A percentile compares a stretch with the other conserved stretches of the same genome.
These are phyloP conservation scores for Yamadazyma ubonensis DNA, from an alignment of 805 yeast species.

Conservation along the genomic window DNA sequence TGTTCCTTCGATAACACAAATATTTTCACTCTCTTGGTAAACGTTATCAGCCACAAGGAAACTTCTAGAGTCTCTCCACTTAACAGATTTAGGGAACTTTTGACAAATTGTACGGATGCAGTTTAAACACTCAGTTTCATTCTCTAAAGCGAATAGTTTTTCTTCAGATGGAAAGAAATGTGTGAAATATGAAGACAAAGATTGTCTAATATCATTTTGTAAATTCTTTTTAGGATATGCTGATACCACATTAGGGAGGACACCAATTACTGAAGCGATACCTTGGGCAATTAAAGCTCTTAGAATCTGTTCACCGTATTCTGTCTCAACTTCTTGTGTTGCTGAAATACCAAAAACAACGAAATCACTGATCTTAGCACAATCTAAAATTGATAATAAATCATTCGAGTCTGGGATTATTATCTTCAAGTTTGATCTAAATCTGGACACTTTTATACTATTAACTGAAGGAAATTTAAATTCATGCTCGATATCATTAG, in stretches of 20 bases:
- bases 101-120: conserved; percentile 78
- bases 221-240: conserved; percentile 72
- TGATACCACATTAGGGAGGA: conserved; percentile 67
- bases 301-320: conserved; percentile 83
- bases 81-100: conserved; percentile 77
- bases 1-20: conserved; percentile 70
- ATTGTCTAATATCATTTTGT: conserved; percentile 59
- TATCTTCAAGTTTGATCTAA: conserved; percentile 72
- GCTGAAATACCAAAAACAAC: conserved; percentile 91
- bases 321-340: conserved; percentile 71
- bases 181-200: conserved; percentile 39
- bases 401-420: conserved; percentile 68
- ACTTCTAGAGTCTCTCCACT: conserved; percentile 94
- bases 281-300: conserved; percentile 92
- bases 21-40: conserved; percentile 38
- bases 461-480: conserved; percentile 49
- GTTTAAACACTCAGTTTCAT: conserved; percentile 64
- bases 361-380: conserved; percentile 86
- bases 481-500: conserved; percentile 28
- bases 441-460: conserved; percentile 56
- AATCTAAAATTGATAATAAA: conserved; percentile 72
- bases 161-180: conserved; percentile 66
- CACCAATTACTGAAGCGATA: conserved; percentile 77
- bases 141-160: conserved; percentile 69
- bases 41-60: conserved; percentile 76